A percentile compares a stretch with the other conserved stretches of the same genome.
phyloP scores from a whole-genome alignment of 139 green algal species.

The Picochlorum sp. region DNA sequence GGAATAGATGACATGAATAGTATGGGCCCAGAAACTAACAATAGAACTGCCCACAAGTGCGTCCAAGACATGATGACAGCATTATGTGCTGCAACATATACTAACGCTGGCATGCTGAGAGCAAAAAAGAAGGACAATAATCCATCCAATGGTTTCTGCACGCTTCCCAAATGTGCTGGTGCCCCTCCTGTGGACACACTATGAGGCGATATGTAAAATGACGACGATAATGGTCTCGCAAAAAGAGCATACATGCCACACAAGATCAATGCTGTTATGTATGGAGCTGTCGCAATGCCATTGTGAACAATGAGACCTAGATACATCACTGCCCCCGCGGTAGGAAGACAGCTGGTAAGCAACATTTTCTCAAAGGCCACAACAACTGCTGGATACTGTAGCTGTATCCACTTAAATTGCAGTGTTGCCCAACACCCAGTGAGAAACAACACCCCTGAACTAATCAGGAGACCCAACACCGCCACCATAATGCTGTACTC shows the following conservation, averaged over 20 bases:
- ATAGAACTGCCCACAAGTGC: slow-evolving; percentile 64
- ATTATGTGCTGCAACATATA: slow-evolving; percentile 60
- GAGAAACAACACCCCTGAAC: slow-evolving; percentile 18
- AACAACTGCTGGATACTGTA: slow-evolving; percentile 71
- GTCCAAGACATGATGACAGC: slow-evolving; percentile 34
- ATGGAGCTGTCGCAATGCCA: slow-evolving; percentile 56
- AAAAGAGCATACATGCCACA: slow-evolving; percentile 66
- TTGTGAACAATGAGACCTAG: slow-evolving; percentile 43
- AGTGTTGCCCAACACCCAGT: slow-evolving; percentile 71
- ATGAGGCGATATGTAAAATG: slow-evolving; percentile 42
- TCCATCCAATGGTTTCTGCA: slow-evolving; percentile 45
- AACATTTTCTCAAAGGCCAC: slow-evolving; percentile 80
- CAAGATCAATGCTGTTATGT: slow-evolving; percentile 64
- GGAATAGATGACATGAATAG: slow-evolving; percentile 47
- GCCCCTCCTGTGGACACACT: background rate
- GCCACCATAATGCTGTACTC: slow-evolving; percentile 12
- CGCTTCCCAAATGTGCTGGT: background rate
- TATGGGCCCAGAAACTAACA: slow-evolving; percentile 49
- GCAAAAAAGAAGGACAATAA: slow-evolving; percentile 42
- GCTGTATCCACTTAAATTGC: slow-evolving; percentile 86
- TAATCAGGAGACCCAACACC: slow-evolving; percentile 22
- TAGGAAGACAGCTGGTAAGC: slow-evolving; percentile 51
- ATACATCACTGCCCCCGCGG: slow-evolving; percentile 44
- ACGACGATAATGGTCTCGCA: slow-evolving; percentile 59
- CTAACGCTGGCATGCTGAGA: slow-evolving; percentile 38